Evolutionary conservation across 305 asterid genomes (phyloP).

Genomic region (Solanum chacoense): DNA sequence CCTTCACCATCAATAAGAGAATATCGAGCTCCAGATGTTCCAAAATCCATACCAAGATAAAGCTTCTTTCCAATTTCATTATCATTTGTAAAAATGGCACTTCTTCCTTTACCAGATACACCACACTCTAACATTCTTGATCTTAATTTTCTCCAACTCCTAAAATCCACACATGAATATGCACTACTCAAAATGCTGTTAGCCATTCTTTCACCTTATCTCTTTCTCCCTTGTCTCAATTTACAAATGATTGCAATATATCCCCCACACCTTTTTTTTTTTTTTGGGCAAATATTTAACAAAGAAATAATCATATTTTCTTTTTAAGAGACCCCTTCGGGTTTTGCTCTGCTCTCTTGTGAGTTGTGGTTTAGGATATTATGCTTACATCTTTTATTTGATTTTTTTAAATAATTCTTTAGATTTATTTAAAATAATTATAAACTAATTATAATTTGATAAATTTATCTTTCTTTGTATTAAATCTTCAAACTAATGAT

Average conservation of each 20-base stretch:
- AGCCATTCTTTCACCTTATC: constrained; percentile 29
- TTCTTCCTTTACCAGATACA: constrained; percentile 16
- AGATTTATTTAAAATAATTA: no score
- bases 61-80: constrained; percentile 29
- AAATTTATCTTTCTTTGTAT: neutral
- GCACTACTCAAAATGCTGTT: constrained; percentile 21
- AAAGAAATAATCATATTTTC: neutral
- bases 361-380: neutral
- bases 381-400: no score
- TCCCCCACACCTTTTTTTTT: neutral
- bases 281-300: neutral
- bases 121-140: constrained; percentile 11
- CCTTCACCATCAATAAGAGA: constrained; percentile 58
- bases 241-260: neutral
- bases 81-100: constrained; percentile 14
- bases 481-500: neutral
- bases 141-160: constrained; percentile 10
- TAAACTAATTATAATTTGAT: no score
- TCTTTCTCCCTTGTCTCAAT: neutral
- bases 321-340: neutral
- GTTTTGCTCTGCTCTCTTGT: neutral
- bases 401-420: no score
- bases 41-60: constrained; percentile 94
- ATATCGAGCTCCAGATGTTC: constrained; percentile 92
- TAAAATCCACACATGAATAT: constrained; percentile 19